phyloP scores from a whole-genome alignment of 2,329 filamentous ascomycete species.

The Aspergillus hortae region DNA sequence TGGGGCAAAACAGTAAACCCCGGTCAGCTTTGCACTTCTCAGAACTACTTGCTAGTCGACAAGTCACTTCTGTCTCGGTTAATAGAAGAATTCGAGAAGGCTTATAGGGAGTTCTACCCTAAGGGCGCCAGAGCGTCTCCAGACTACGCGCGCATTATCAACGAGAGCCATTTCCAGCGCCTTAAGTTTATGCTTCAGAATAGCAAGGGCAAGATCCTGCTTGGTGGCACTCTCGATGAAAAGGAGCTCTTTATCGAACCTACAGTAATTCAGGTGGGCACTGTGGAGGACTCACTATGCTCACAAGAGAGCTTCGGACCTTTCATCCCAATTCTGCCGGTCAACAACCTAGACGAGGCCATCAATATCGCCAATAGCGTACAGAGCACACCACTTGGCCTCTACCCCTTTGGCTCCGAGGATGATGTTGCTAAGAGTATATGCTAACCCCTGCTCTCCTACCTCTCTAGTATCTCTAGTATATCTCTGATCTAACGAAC shows the following conservation, averaged over 20 bases:
- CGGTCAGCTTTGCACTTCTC: slow-evolving; percentile 86
- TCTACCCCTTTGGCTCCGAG: slow-evolving; percentile 83
- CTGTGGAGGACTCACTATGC: slow-evolving; percentile 72
- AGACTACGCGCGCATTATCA: slow-evolving; percentile 79
- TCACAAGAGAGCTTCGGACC: slow-evolving; percentile 87
- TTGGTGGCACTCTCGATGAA: slow-evolving; percentile 82
- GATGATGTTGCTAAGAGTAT: slow-evolving; percentile 70
- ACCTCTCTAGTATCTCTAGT: not conserved
- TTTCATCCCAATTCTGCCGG: slow-evolving; percentile 75
- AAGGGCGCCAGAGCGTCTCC: slow-evolving; percentile 72
- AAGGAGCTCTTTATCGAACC: slow-evolving; percentile 81
- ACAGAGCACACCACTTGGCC: slow-evolving; percentile 75
- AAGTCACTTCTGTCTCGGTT: slow-evolving; percentile 68
- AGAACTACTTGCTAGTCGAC: slow-evolving; percentile 89
- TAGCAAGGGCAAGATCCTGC: slow-evolving; percentile 75
- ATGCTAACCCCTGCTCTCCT: slow-evolving; percentile 14
- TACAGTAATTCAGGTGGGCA: slow-evolving; percentile 81
- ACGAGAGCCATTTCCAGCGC: slow-evolving; percentile 71
- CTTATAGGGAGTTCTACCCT: slow-evolving; percentile 76
- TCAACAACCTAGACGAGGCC: slow-evolving; percentile 75
- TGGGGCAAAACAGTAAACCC: slow-evolving; percentile 87
- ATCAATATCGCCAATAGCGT: slow-evolving; percentile 77
- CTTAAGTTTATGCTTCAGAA: slow-evolving; percentile 87
- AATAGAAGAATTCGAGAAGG: slow-evolving; percentile 68
- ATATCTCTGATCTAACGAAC: not conserved